Conservation (phyloP, 2,329 filamentous ascomycete genomes). For the Colletotrichum tabaci region DNA sequence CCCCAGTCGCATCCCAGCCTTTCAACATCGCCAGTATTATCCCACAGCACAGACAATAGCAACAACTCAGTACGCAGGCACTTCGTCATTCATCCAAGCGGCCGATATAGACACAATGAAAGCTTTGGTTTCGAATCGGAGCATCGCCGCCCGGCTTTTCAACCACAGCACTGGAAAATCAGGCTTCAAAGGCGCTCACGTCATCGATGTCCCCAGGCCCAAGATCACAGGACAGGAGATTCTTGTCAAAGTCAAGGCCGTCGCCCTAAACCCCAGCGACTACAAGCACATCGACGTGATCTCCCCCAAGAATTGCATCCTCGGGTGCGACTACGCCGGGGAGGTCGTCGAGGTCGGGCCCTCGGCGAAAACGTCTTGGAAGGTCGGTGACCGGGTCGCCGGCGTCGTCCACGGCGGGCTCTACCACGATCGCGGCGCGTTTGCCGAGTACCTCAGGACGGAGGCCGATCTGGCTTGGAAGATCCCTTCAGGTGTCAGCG, state of each 20-base stretch:
- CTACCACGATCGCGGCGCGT: conserved; percentile 47
- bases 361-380: conserved; percentile 6
- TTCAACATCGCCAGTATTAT: too few relatives aligned
- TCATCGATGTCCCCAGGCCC: conserved; percentile 17
- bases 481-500: conserved; percentile 44
- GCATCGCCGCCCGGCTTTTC: conserved; percentile 18
- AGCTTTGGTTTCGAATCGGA: conserved; percentile 41
- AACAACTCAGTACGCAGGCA: too few relatives aligned
- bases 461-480: conserved; percentile 47
- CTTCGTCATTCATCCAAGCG: neutral
- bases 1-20: too few relatives aligned
- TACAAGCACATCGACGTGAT: conserved; percentile 50
- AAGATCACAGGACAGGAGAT: conserved; percentile 42
- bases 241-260: conserved; percentile 49
- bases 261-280: conserved; percentile 54
- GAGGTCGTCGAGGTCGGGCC: conserved; percentile 50
- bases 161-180: conserved; percentile 45
- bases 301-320: conserved; percentile 48
- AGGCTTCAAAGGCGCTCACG: conserved; percentile 10
- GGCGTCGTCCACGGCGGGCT: conserved; percentile 47
- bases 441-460: conserved; percentile 47
- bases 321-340: conserved; percentile 52
- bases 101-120: conserved; percentile 37
- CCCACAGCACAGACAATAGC: too few relatives aligned
- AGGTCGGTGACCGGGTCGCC: conserved; percentile 49